A percentile compares a stretch with the other conserved stretches of the same genome.
Evolutionary conservation across 306 rosid species (phyloP).

Genomic region (Quercus gilva): DNA sequence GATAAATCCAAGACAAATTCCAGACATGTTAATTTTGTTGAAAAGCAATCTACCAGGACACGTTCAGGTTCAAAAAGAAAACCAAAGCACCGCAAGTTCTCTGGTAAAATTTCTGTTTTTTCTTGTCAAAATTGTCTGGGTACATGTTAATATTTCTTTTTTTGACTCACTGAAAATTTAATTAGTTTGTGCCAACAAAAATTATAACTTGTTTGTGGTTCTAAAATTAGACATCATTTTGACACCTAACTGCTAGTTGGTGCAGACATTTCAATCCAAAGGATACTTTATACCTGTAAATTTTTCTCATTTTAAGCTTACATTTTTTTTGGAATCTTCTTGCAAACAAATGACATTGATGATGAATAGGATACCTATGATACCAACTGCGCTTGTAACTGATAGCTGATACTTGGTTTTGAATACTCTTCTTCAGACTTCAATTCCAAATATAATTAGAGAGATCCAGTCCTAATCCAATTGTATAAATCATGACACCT

Average conservation of each 20-base stretch:
- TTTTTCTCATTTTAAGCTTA: no score
- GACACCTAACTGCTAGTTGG: not conserved
- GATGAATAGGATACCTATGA: not conserved
- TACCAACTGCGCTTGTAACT: not conserved
- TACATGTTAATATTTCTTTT: conserved; percentile 9
- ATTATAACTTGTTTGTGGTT: not conserved
- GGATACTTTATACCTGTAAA: not conserved
- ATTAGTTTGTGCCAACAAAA: not conserved
- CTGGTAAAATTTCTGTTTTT: conserved; percentile 47
- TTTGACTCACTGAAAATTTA: not conserved
- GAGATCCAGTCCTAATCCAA: no score
- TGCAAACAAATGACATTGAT: not conserved
- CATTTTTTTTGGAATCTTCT: not conserved
- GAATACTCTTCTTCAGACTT: no score
- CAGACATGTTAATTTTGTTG: conserved; percentile 29
- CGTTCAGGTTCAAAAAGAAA: conserved; percentile 60
- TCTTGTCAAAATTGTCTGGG: not conserved
- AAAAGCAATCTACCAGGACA: conserved; percentile 44
- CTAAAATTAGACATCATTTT: not conserved
- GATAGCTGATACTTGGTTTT: not conserved
- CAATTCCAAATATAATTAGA: no score
- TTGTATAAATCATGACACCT: no score
- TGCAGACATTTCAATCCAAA: not conserved
- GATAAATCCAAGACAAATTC: conserved; percentile 40
- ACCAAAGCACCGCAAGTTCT: conserved; percentile 59